Evolutionary conservation across 371 early-diverging fungal species (phyloP), one percentile per base, ranked within the genome.

Genomic region (Batrachochytrium dendrobatidis): DNA sequence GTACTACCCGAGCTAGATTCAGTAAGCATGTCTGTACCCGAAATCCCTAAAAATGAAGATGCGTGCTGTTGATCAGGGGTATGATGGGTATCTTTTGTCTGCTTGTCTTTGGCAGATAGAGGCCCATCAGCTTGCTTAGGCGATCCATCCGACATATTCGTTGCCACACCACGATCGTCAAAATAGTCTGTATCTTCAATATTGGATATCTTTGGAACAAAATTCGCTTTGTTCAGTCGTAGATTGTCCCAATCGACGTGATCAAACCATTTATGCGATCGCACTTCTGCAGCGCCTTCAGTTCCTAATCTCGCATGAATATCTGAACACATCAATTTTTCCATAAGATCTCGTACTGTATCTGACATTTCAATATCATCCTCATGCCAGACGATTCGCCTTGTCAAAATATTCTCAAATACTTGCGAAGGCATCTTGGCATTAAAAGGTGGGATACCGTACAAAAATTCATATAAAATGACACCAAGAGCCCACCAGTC

Each of bases 401-500:
- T 70, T 7, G 82, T 80, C 18, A 91, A 65, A 57, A 92, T 92
- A 59, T 90, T 89, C 58, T 89, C 90, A 77, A 92, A 91, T 4
- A 92, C 91, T 52, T 85, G 77, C 22, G 86, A 82, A 0, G 91
- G 86, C 7, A 88, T 83, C 1, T 81, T 77, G n/a, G 89, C 92
- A 67, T 91, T 86, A 70, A 93, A 93, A 2, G 92, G 94, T 0
- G 94, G 94, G 43, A 81, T 72, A 4, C 94, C 94, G 61, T 80
- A 86, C n/a, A 91, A 68, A 61, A 93, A 93, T 58, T 94, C 94
- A 66, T 89, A 94, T 43, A 90, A 77, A 34, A 91, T 91, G 0
- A 91, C 90, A 24, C 94, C 94, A 3, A 91, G 65, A 2, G 92
- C 91, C 94, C 94, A 94, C 93, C 94, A 93, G 68, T 93, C 94